Evolutionary conservation across 2,329 filamentous ascomycete species (phyloP), one percentile per base, ranked within the genome.

Genomic region (Rachicladosporium sp.): DNA sequence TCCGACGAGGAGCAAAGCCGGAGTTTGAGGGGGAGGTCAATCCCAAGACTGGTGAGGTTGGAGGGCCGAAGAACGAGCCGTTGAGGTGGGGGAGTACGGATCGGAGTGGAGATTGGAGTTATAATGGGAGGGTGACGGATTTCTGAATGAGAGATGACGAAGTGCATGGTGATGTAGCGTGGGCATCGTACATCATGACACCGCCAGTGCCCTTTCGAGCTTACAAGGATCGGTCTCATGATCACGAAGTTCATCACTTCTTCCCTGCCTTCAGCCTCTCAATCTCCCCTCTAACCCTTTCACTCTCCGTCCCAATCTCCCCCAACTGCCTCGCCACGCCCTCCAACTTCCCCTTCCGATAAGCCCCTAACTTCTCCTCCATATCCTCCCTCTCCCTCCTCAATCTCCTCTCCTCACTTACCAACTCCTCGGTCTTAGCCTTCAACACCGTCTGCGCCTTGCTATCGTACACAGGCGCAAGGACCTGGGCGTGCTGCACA

Each of bases 51-150:
- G 91, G 91, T 15, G 91, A 98, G 70, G 77, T 95, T 8, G 91
- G 91, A 4, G 91, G 91, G 1, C 91, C 91, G 4, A 98, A 96
- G 77, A 96, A 93, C 57, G 89, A 98, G 64, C 91, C 91, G 37
- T 57, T 96, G 57, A 68, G 88, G 52, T 95, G 89, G 89, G 87
- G 87, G 0, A 19, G 15, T 19, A 19, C 15, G 15, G 68, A 71
- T 11, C 58, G 54, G 0, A 80, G 84, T 1, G 15, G 15, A 19
- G 79, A 83, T 58, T 98, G 88, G 82, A 95, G 86, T 60, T 98
- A 84, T 62, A 95, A 95, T 61, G 91, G 91, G 35, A 70, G 89
- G 47, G 88, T 93, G 40, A 96, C 89, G 15, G 91, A 98, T 63
- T 98, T 98, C 45, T 76, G 54, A 66, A 36, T 9, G 9, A 27